phyloP scores from a whole-genome alignment of 1,139 yeast genomes.

The Suhomyces yuchorum region DNA sequence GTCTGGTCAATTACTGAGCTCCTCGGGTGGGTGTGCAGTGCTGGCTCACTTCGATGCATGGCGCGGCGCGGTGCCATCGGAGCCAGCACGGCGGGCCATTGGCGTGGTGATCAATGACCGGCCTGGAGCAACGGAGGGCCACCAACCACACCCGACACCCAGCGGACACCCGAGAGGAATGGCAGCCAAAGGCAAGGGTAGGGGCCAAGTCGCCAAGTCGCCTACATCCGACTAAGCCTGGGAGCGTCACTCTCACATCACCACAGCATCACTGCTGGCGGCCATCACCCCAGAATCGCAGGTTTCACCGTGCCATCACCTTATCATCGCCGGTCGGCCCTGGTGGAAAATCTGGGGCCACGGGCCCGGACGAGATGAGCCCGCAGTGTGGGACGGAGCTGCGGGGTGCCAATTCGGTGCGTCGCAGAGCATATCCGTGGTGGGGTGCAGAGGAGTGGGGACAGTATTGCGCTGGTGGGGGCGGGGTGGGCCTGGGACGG shows the following conservation, averaged over 20 bases:
- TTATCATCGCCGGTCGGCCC: not conserved
- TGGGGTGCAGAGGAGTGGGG: not conserved
- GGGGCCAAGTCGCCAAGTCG: too few relatives aligned
- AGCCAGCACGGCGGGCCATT: not conserved
- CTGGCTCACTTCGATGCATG: not conserved
- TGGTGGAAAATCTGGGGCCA: not conserved
- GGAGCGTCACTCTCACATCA: too few relatives aligned
- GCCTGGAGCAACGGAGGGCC: too few relatives aligned
- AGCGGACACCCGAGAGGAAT: too few relatives aligned
- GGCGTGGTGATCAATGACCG: too few relatives aligned
- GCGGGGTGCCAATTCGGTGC: slow-evolving; percentile 1
- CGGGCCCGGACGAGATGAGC: slow-evolving; percentile 1
- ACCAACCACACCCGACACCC: too few relatives aligned
- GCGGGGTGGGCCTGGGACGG: not conserved
- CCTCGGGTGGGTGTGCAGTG: not conserved
- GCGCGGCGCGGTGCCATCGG: not conserved
- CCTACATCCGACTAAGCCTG: too few relatives aligned
- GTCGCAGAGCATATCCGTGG: not conserved
- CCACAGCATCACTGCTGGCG: too few relatives aligned
- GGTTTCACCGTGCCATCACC: not conserved
- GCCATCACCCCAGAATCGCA: not conserved
- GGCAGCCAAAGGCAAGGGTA: too few relatives aligned
- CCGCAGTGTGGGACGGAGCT: not conserved
- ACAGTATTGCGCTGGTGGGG: not conserved
- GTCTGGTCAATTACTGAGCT: not conserved